phyloP scores from a whole-genome alignment of 2,329 filamentous ascomycete genomes.

The Xylaria sp. region DNA sequence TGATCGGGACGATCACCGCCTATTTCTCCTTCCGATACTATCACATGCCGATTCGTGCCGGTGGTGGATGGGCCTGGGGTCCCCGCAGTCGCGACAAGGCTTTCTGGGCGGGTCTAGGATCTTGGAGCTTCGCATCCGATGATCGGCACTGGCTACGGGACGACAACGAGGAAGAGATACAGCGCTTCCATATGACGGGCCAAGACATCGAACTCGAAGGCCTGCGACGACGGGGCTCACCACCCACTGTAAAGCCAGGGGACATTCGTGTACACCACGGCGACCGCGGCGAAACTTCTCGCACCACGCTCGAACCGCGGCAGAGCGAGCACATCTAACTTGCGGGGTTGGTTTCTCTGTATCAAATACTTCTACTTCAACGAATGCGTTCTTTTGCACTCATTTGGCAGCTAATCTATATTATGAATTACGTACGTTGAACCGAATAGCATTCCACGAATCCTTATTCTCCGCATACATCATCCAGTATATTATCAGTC shows the following conservation, averaged over 20 bases:
- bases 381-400: neutral
- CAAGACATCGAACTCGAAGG: constrained; percentile 49
- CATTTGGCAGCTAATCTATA: neutral
- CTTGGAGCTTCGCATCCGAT: constrained; percentile 65
- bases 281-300: constrained; percentile 30
- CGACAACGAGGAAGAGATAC: constrained; percentile 39
- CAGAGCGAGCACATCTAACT: constrained; percentile 18
- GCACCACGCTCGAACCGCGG: constrained; percentile 26
- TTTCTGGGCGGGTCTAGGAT: constrained; percentile 80
- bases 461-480: neutral
- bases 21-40: constrained; percentile 86
- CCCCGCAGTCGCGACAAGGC: constrained; percentile 77
- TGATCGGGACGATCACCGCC: constrained; percentile 77
- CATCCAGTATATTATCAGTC: neutral
- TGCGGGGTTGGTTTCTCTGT: neutral
- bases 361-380: neutral
- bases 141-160: constrained; percentile 49
- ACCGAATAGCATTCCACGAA: neutral
- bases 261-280: constrained; percentile 19
- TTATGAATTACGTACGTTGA: neutral
- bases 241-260: constrained; percentile 33
- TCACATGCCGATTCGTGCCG: constrained; percentile 80
- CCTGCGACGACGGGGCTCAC: constrained; percentile 38
- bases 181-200: constrained; percentile 28
- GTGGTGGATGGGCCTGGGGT: constrained; percentile 91